phyloP scores from a whole-genome alignment of 2,329 filamentous ascomycete species.

The Trichoderma endophyticum region DNA sequence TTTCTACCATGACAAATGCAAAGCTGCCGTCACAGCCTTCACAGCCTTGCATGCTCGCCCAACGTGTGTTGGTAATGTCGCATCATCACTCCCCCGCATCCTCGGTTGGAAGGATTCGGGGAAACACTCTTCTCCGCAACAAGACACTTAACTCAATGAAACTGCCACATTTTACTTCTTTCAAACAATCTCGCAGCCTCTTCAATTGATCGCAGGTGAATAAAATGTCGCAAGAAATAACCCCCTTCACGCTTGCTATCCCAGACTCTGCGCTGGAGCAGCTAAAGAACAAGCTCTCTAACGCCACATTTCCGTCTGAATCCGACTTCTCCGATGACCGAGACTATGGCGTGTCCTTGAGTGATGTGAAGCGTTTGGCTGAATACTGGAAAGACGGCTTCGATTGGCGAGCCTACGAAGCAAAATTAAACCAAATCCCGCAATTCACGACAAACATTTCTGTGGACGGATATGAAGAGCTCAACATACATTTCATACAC shows the following conservation, averaged over 20 bases:
- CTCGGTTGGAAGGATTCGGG: neutral
- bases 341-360: slow-evolving; percentile 32
- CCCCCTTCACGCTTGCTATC: slow-evolving; percentile 36
- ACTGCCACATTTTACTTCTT: neutral
- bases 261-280: slow-evolving; percentile 30
- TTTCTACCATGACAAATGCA: neutral
- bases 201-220: neutral
- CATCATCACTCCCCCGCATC: neutral
- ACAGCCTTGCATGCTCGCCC: neutral
- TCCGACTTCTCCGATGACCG: slow-evolving; percentile 35
- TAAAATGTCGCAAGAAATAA: slow-evolving; percentile 23
- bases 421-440: slow-evolving; percentile 55
- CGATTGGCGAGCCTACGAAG: slow-evolving; percentile 60
- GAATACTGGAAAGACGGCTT: slow-evolving; percentile 46
- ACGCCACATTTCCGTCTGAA: slow-evolving; percentile 30
- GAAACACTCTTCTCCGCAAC: neutral
- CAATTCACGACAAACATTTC: slow-evolving; percentile 53
- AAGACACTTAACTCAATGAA: neutral
- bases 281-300: slow-evolving; percentile 33
- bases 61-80: neutral
- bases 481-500: slow-evolving; percentile 64
- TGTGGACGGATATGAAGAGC: slow-evolving; percentile 55
- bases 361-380: slow-evolving; percentile 35
- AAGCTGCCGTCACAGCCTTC: neutral
- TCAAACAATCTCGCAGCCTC: neutral